A percentile compares a stretch with the other conserved stretches of the same genome.
Evolutionary conservation across 73 alveolate genomes (phyloP).

Genomic region (Effrenium voratum): DNA sequence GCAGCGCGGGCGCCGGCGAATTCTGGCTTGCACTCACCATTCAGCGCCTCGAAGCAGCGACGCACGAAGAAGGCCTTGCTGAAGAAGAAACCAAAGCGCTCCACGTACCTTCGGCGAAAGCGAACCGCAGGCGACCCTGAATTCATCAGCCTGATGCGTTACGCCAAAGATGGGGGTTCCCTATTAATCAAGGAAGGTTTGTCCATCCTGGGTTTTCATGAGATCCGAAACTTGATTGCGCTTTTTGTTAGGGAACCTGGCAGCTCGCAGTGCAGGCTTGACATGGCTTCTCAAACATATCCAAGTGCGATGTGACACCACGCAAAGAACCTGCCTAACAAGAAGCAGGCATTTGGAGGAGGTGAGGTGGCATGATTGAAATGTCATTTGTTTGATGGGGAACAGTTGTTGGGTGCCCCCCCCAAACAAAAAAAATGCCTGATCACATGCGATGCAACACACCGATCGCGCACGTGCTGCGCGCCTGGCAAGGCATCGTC

Average conservation of each 20-base stretch:
- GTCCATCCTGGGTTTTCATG: neutral
- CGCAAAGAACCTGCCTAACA: no score
- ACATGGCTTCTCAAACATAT: neutral
- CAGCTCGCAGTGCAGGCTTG: neutral
- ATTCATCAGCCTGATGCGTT: neutral
- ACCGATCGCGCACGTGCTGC: no score
- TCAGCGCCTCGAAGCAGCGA: conserved; percentile 32
- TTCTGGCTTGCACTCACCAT: conserved; percentile 1
- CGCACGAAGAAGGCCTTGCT: neutral
- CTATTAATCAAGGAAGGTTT: no score
- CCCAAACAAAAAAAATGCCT: no score
- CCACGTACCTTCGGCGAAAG: conserved; percentile 1
- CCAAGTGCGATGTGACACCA: neutral
- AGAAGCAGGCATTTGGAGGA: no score
- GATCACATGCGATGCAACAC: no score
- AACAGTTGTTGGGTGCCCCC: no score
- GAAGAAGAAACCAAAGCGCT: conserved; percentile 46
- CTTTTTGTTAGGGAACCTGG: neutral
- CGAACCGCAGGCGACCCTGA: neutral
- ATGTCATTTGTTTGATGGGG: no score
- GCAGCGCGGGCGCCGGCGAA: neutral
- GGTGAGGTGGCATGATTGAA: no score
- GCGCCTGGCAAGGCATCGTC: no score
- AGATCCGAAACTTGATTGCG: neutral
- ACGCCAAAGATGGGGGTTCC: no score